Percentiles rank a stretch among this genome's conserved stretches.
Conservation (phyloP, 305 asterid genomes). For the Nicotiana rustica region DNA sequence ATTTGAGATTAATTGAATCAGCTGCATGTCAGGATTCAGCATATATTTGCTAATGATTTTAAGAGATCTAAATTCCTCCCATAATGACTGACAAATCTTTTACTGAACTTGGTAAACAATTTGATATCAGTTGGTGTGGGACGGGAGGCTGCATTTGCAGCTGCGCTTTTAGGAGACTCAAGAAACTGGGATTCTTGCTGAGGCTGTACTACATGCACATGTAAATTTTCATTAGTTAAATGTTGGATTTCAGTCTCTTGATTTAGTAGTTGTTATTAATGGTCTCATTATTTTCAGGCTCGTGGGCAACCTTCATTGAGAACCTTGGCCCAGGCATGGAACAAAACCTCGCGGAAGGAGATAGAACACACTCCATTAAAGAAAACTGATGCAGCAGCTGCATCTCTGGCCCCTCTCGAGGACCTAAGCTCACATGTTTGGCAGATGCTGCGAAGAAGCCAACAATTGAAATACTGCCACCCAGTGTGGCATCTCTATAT, state of each 20-base stretch:
- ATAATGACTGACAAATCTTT: constrained; percentile 24
- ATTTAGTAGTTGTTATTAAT: constrained; percentile 33
- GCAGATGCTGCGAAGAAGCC: constrained; percentile 94
- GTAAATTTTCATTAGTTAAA: constrained; percentile 47
- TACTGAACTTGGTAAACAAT: constrained; percentile 87
- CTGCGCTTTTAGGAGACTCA: constrained; percentile 96
- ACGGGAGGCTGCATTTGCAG: constrained; percentile 97
- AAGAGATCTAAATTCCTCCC: too few relatives aligned
- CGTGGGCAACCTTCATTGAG: constrained; percentile 90
- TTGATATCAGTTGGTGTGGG: constrained; percentile 91
- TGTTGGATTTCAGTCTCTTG: not conserved
- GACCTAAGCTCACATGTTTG: constrained; percentile 87
- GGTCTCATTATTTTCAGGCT: constrained; percentile 59
- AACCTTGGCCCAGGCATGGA: constrained; percentile 93
- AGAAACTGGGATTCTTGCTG: constrained; percentile 98
- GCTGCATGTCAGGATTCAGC: constrained; percentile 22
- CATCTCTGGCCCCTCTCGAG: constrained; percentile 95
- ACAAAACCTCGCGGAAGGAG: constrained; percentile 82
- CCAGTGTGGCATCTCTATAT: constrained; percentile 89
- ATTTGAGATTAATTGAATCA: not conserved
- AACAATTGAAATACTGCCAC: constrained; percentile 89
- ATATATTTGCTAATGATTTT: too few relatives aligned
- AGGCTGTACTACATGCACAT: constrained; percentile 94
- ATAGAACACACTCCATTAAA: constrained; percentile 69
- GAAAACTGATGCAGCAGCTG: constrained; percentile 91